Base-by-base conservation (phyloP, 192 early-diverging fungal genomes). In the Jimgerdemannia flammicorona region DNA sequence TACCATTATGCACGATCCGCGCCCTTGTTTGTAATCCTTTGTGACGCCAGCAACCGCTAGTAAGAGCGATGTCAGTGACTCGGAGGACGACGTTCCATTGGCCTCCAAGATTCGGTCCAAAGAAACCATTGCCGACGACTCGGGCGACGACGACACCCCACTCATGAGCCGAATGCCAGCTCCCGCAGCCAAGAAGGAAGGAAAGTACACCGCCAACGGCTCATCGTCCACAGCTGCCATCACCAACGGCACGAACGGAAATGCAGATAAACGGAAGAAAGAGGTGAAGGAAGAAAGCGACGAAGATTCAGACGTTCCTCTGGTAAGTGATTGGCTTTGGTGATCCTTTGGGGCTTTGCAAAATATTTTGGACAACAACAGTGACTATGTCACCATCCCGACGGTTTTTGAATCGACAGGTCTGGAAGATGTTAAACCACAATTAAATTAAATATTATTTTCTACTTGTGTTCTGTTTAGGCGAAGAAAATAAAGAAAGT, bases 61-160 rank as follows among this genome's bases (percentile, higher is more conserved):
- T 73, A 64, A 8, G 74, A 78, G 77, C 76, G 66, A 72, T 67
- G 40, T 54, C 29, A 70, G 75, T 6, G 64, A 71, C 43, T 66
- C 79, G 4, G 43, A 49, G 17, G 66, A 72, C 42, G 40, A 64
- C 43, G 64, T 29, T 43, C 59, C 59, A 9, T 44, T 14, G 40
- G 44, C 72, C 40, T 4, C 72, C 54, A 18, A 20, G 7, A 63
- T n/a, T 0, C 14, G 40, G 11, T 70, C 41, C 44, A 72, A 76
- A 44, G 75, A 80, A 66, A 70, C 70, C 39, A 72, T 70, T 42
- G 75, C 63, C 29, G 75, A 81, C 76, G 79, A 75, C 54, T 76
- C 75, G 49, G 78, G 76, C 9, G 86, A 87, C 42, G 85, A 86
- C 29, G 86, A 87, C 66, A 78, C 69, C 7, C 86, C 86, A n/a